Base-by-base conservation (phyloP, 1,139 yeast species). In the Blastobotrys malaysiensis region DNA sequence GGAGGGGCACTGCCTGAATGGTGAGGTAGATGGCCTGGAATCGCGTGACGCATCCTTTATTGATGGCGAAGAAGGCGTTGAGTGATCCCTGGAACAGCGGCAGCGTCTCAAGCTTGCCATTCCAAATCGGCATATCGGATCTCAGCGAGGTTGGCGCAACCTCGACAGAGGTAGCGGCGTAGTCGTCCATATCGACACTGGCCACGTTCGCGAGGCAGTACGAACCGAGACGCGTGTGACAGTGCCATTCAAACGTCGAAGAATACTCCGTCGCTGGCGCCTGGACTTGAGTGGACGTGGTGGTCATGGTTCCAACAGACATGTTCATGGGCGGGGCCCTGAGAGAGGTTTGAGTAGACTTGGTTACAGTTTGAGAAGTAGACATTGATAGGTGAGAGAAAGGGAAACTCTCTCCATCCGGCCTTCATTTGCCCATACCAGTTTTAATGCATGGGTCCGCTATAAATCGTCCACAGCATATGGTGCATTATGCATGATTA, bases 201-300 rank as follows among this genome's bases (percentile, higher is more conserved):
- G 45, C 54, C 11, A 50, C 48, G 16, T 51, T 48, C 26, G 48
- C 48, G 19, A 45, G 31, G 31, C 54, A 18, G 43, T 22, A 43
- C 9, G 54, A 46, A 7, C 51, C 44, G 9, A 51, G 49, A 27
- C 54, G 39, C 14, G 54, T 48, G 31, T 45, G 27, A 9, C 45
- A 36, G 14, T 45, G 48, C 54, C 54, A 52, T 45, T 52, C 54
- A 31, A n/a, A 52, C n/a, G 48, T 21, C 43, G 54, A 52, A 2
- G 39, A 31, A 7, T 31, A 31, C 16, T 31, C 39, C 16, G 39
- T 3, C 16, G 11, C 16, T 3, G 39, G 13, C 9, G 36, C 39
- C 16, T 31, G 39, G 11, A 31, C 39, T n/a, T 31, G 39, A 11
- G 39, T 31, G 3, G 39, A 31, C 3, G 39, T 31, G 74, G 53